A percentile compares a stretch with the other conserved stretches of the same genome.
These are phyloP conservation scores for Clathrospora elynae DNA, from an alignment of 2,329 filamentous ascomycete genomes.

Conservation along the genomic window DNA sequence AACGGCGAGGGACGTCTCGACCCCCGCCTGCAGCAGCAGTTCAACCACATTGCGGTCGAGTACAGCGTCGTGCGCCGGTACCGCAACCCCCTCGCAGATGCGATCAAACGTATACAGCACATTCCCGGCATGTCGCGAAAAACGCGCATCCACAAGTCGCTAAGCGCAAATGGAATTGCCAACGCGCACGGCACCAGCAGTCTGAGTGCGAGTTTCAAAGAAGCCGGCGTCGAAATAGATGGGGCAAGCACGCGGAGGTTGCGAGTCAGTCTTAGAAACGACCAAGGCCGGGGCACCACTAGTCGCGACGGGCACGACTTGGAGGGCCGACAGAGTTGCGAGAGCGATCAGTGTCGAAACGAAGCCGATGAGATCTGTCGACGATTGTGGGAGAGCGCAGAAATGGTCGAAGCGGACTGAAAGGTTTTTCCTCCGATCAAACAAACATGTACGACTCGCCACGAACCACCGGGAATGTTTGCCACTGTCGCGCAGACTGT, in stretches of 20 bases:
- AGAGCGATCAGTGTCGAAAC: slow-evolving; percentile 35
- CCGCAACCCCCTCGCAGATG: slow-evolving; percentile 71
- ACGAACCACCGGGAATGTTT: neutral
- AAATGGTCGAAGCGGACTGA: slow-evolving; percentile 47
- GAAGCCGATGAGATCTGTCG: slow-evolving; percentile 50
- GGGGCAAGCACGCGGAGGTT: slow-evolving; percentile 32
- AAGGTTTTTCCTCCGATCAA: slow-evolving; percentile 7
- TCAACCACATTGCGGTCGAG: slow-evolving; percentile 73
- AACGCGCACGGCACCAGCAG: slow-evolving; percentile 34
- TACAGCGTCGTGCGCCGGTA: slow-evolving; percentile 75
- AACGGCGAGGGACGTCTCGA: slow-evolving; percentile 56
- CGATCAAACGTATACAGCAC: slow-evolving; percentile 60
- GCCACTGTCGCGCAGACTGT: slow-evolving; percentile 8
- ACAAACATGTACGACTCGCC: slow-evolving; percentile 9
- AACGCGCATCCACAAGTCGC: slow-evolving; percentile 25
- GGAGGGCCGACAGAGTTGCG: slow-evolving; percentile 37
- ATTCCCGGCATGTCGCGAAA: slow-evolving; percentile 54
- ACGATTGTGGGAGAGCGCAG: slow-evolving; percentile 48
- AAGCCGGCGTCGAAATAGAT: slow-evolving; percentile 34
- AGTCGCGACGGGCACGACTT: slow-evolving; percentile 31
- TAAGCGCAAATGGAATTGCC: slow-evolving; percentile 32
- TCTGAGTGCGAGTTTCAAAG: slow-evolving; percentile 41
- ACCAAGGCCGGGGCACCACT: slow-evolving; percentile 17
- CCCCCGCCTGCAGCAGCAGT: slow-evolving; percentile 66
- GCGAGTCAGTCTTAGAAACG: slow-evolving; percentile 40